Evolutionary conservation across 352 stramenopile genomes (phyloP).

Genomic region (Phytophthora sojae): DNA sequence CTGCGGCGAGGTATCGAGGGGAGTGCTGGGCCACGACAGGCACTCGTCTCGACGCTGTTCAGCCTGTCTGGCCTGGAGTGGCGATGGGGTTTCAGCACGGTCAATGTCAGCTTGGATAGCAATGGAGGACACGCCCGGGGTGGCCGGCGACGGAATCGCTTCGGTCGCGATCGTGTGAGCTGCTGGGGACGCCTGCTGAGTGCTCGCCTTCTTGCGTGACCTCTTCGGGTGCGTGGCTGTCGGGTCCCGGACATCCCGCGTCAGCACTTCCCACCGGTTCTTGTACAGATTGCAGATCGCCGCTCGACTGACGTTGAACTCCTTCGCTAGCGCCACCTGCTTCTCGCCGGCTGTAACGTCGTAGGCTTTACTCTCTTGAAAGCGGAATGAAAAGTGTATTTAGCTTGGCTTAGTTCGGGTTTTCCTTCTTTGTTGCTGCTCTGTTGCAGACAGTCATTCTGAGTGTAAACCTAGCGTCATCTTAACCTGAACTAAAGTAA

Average conservation of each 20-base stretch:
- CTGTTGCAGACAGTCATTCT: too few species aligned
- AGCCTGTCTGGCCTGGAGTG: not conserved
- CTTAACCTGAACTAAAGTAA: too few species aligned
- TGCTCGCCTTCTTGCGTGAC: slow-evolving; percentile 1
- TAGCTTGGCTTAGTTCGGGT: too few species aligned
- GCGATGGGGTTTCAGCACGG: not conserved
- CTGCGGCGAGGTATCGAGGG: not conserved
- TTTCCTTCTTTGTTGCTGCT: too few species aligned
- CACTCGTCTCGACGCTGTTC: not conserved
- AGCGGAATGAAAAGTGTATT: too few species aligned
- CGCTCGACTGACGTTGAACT: slow-evolving; percentile 48
- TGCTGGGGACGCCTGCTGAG: not conserved
- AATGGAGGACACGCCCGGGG: not conserved
- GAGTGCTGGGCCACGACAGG: not conserved
- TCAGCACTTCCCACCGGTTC: slow-evolving; percentile 41
- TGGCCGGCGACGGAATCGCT: not conserved
- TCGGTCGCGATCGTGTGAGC: not conserved
- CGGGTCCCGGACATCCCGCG: slow-evolving; percentile 16
- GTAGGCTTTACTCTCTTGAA: too few species aligned
- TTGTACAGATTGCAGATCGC: slow-evolving; percentile 61
- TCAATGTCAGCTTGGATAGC: not conserved
- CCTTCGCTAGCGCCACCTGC: slow-evolving; percentile 48
- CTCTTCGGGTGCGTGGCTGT: slow-evolving; percentile 22
- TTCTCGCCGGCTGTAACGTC: too few species aligned
- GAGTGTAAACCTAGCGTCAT: too few species aligned